Percentiles rank a stretch among this genome's conserved stretches.
Conservation (phyloP, 148 eudicot genomes). For the Silene latifolia region DNA sequence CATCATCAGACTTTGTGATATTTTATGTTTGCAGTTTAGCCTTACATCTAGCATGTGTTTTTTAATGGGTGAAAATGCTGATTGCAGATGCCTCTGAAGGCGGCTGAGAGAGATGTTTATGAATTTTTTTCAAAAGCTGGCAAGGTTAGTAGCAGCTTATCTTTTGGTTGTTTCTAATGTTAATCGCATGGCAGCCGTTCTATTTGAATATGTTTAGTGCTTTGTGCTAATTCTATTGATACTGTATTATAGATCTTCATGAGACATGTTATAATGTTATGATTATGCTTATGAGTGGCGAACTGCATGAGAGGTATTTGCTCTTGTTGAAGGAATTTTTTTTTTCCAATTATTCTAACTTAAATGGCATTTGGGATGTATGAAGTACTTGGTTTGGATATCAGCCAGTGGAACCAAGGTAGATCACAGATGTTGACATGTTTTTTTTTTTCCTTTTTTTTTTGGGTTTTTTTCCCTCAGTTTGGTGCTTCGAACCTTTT, state of each 20-base stretch:
- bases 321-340: slow-evolving; percentile 1
- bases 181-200: slow-evolving; percentile 3
- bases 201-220: slow-evolving; percentile 7
- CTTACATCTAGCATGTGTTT: slow-evolving; percentile 3
- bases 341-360: slow-evolving; percentile 6
- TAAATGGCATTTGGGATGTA: slow-evolving; percentile 6
- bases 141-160: slow-evolving; percentile 53
- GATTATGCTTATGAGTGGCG: slow-evolving; percentile 15
- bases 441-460: neutral
- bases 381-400: slow-evolving; percentile 7
- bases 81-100: slow-evolving; percentile 90
- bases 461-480: too few relatives aligned
- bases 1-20: neutral
- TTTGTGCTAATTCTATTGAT: slow-evolving; percentile 1
- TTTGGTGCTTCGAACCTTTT: neutral
- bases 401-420: neutral
- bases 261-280: slow-evolving; percentile 19
- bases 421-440: neutral
- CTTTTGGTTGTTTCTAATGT: slow-evolving; percentile 5
- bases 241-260: slow-evolving; percentile 14
- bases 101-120: slow-evolving; percentile 79
- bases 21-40: neutral
- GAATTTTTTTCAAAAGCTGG: slow-evolving; percentile 96
- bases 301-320: slow-evolving; percentile 11
- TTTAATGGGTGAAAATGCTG: slow-evolving; percentile 15